A percentile compares a stretch with the other conserved stretches of the same genome.
Conservation (phyloP, 441 rosid genomes). For the Mallotus japonicus region DNA sequence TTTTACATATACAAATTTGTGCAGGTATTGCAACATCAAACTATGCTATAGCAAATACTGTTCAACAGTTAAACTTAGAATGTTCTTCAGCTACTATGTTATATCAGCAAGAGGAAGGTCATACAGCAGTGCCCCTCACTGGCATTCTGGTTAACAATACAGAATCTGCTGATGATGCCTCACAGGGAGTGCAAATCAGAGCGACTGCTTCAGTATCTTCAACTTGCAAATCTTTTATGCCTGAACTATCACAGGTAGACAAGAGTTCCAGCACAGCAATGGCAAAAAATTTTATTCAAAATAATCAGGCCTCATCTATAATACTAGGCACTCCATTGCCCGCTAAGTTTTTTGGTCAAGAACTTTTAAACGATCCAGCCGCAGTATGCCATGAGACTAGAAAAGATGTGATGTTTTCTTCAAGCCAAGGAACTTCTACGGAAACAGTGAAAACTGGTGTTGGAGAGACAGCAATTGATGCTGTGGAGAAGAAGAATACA, state of each 20-base stretch:
- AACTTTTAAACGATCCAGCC: background rate
- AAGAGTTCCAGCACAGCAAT: background rate
- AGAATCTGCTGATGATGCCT: slow-evolving; percentile 9
- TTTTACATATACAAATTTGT: background rate
- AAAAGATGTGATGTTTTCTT: slow-evolving; percentile 12
- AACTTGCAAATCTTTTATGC: slow-evolving; percentile 1
- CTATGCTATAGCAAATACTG: background rate
- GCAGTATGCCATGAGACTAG: slow-evolving; percentile 2
- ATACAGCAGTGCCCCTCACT: background rate
- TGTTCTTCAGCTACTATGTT: background rate
- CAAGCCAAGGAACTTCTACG: slow-evolving; percentile 1
- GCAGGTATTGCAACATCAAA: background rate
- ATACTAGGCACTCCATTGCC: slow-evolving; percentile 9
- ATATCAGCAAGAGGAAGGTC: background rate
- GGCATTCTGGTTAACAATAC: background rate
- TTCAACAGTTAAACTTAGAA: background rate
- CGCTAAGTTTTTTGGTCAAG: background rate
- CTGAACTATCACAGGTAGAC: slow-evolving; percentile 9
- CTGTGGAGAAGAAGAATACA: background rate
- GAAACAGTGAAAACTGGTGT: background rate
- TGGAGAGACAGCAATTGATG: slow-evolving; percentile 9
- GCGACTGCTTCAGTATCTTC: background rate
- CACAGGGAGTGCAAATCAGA: background rate
- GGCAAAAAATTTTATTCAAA: background rate
- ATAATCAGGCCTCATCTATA: background rate